Percentiles rank a stretch among this genome's conserved stretches.
Evolutionary conservation across 495 filamentous ascomycete species (phyloP).

Genomic region (Penicillium flavigenum): DNA sequence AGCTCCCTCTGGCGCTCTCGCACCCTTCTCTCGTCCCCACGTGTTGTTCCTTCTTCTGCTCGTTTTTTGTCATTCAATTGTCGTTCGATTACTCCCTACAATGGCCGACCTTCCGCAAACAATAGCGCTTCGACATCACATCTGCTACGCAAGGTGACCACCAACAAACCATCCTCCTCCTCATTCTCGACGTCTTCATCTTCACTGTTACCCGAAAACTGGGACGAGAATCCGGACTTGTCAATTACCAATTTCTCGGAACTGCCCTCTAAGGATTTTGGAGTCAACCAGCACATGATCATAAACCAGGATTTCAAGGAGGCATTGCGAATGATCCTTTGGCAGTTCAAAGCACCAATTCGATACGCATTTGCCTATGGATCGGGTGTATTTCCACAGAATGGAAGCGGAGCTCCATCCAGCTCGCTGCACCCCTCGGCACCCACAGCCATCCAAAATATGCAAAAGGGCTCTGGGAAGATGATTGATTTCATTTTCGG

Average conservation of each 20-base stretch:
- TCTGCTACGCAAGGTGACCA: slow-evolving; percentile 20
- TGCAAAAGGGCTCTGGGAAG: slow-evolving; percentile 82
- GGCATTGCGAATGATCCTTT: slow-evolving; percentile 79
- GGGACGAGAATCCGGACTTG: slow-evolving; percentile 79
- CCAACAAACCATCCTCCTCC: slow-evolving; percentile 21
- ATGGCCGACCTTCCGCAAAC: slow-evolving; percentile 21
- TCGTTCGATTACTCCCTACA: slow-evolving; percentile 19
- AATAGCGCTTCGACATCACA: slow-evolving; percentile 15
- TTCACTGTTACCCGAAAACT: slow-evolving; percentile 48
- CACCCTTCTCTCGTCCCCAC: slow-evolving; percentile 18
- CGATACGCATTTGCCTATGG: slow-evolving; percentile 96
- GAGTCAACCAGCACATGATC: slow-evolving; percentile 91
- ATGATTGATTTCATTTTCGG: slow-evolving; percentile 99
- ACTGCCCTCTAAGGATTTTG: slow-evolving; percentile 83
- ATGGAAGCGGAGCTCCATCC: slow-evolving; percentile 46
- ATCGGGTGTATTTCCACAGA: slow-evolving; percentile 92
- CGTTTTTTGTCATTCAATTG: slow-evolving; percentile 34
- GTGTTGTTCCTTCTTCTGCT: slow-evolving; percentile 23
- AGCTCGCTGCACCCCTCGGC: slow-evolving; percentile 69
- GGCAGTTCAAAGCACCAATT: slow-evolving; percentile 91
- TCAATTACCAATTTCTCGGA: slow-evolving; percentile 79
- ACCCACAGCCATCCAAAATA: slow-evolving; percentile 70
- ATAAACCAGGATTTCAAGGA: slow-evolving; percentile 95
- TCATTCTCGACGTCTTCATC: slow-evolving; percentile 45
- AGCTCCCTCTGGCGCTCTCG: slow-evolving; percentile 30